Evolutionary conservation across 345 rosid genomes (phyloP), one percentile per base, ranked within the genome.

Genomic region (Fremontodendron californicum): DNA sequence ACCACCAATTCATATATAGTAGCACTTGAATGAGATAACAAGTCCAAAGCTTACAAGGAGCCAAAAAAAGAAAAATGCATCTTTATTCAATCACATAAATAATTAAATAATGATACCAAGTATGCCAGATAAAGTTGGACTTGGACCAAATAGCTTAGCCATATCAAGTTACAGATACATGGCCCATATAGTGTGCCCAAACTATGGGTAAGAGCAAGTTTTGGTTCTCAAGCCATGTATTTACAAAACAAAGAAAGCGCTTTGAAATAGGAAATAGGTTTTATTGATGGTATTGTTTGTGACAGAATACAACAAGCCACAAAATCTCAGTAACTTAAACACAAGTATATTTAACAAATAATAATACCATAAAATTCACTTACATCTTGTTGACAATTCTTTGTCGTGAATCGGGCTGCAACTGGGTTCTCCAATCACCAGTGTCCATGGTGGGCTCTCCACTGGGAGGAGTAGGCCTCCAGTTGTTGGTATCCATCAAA

Each of bases 351-450:
- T 45, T 45, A 45, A 69, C 7, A 12, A 25, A 39, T 4, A 39
- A 65, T 21, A 39, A 39, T 11, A 63, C 21, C 21, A 37, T 8
- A 37, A 66, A 66, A 21, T 21, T 40, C 9, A 69, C 88, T 82
- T 80, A 90, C 97, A 94, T 86, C 83, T 82, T 89, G 72, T 78
- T 57, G 76, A 89, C 80, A 71, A 89, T 84, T 77, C 78, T 84
- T 46, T 70, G 83, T 31, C 98, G 83, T 1, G 89, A 58, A 1
- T 87, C 88, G 10, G 78, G 67, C 29, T 58, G 85, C 84, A 84
- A 69, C 40, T 85, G 88, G 65, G 81, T 75, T 93, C 87, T 91
- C 96, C 97, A 88, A 73, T 91, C 91, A 79, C 80, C 84, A 12
- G 80, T 63, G 8, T 88, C 85, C 78, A 85, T 78, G 23, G 74